Evolutionary conservation across 441 rosid genomes (phyloP), one percentile per base, ranked within the genome.

Genomic region (Erodium texanum): DNA sequence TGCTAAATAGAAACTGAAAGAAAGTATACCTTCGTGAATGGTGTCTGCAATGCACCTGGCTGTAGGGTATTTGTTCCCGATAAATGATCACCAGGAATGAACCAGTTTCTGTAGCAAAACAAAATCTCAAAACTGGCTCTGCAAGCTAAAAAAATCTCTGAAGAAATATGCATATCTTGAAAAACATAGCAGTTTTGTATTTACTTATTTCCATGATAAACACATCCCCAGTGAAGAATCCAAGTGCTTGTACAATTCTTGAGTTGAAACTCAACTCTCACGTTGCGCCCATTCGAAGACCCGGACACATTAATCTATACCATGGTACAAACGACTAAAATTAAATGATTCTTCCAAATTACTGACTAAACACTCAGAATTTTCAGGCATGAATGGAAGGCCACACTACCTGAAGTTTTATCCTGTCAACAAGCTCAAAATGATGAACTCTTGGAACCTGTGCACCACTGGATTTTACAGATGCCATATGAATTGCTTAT

Each of bases 181-280:
- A 27, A 48, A 67, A 41, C 43, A 69, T 66, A 61, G 58, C 41
- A 68, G 66, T 73, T 62, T 65, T 58, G 67, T 66, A 71, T 74
- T 80, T 82, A 87, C 92, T 61, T 64, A 41, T 81, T 81, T 70
- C 85, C 89, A 52, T 52, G 78, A 81, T 75, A 82, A 70, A 84
- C 50, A 78, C 81, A 82, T 62, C 88, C 92, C 92, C 89, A 84
- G 71, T 82, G 88, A 75, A 87, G 86, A 80, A 87, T 71, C 87
- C 89, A 87, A 72, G 82, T 74, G 75, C 79, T 78, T 34, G 65
- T 63, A 75, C 89, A 82, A 70, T 85, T 82, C 73, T 75, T 84
- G 36, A 85, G 84, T 73, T 78, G 89, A 79, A 85, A 80, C 75
- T 82, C 86, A 80, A 81, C 85, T 76, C 88, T 87, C 52, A 78